A percentile compares a stretch with the other conserved stretches of the same genome.
Conservation (phyloP, 2,329 filamentous ascomycete species). For the Pseudogymnoascus sp. region DNA sequence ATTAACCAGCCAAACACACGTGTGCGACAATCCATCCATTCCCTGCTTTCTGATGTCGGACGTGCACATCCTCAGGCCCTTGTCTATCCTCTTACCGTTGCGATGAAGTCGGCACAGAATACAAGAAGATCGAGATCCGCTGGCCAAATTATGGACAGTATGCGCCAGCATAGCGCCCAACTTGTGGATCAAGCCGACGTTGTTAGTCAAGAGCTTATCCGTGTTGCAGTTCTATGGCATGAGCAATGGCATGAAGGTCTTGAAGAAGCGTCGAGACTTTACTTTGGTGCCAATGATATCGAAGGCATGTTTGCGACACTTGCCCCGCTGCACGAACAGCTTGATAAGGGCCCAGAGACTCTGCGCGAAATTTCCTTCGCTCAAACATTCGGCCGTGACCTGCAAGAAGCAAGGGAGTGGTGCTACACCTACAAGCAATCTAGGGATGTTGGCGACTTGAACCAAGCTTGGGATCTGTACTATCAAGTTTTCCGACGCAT, state of each 20-base stretch:
- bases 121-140: constrained; percentile 79
- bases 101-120: constrained; percentile 86
- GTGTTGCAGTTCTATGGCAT: constrained; percentile 95
- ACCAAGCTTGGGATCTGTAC: constrained; percentile 98
- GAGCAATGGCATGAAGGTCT: constrained; percentile 98
- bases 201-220: constrained; percentile 92
- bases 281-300: constrained; percentile 96
- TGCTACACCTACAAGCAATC: constrained; percentile 85
- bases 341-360: constrained; percentile 87
- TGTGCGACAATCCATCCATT: constrained; percentile 85
- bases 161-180: constrained; percentile 87
- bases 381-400: constrained; percentile 90
- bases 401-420: constrained; percentile 92
- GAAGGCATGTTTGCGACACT: constrained; percentile 94
- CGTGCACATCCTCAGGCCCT: constrained; percentile 91
- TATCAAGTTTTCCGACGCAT: constrained; percentile 98
- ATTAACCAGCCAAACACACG: constrained; percentile 92
- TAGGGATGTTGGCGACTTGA: constrained; percentile 87
- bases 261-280: constrained; percentile 90
- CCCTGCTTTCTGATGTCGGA: constrained; percentile 84
- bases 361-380: constrained; percentile 94
- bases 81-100: constrained; percentile 93
- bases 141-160: constrained; percentile 91
- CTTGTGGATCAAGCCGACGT: constrained; percentile 92
- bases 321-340: constrained; percentile 80